Percentiles rank a stretch among this genome's conserved stretches.
phyloP scores from a whole-genome alignment of 2,329 filamentous ascomycete species.

The Aspergillus sp. region DNA sequence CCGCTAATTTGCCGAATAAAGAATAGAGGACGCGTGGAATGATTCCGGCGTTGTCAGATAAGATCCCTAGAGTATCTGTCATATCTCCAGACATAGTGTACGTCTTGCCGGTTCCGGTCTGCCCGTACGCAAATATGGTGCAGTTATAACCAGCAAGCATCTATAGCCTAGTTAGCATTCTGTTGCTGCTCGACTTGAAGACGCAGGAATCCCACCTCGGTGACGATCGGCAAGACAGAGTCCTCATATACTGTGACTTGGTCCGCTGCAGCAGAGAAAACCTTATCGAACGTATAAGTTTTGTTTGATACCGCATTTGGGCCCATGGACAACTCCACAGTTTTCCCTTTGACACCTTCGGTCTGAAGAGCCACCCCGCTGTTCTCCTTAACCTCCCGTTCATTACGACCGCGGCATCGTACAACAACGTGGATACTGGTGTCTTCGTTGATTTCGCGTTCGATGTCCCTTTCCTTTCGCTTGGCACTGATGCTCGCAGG shows the following conservation, averaged over 20 bases:
- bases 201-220: constrained; percentile 64
- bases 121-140: constrained; percentile 97
- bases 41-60: constrained; percentile 91
- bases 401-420: constrained; percentile 86
- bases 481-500: constrained; percentile 64
- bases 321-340: constrained; percentile 86
- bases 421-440: constrained; percentile 99
- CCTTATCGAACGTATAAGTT: constrained; percentile 93
- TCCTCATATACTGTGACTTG: constrained; percentile 94
- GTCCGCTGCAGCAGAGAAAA: constrained; percentile 92
- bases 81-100: constrained; percentile 99
- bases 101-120: constrained; percentile 97
- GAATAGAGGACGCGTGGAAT: constrained; percentile 87
- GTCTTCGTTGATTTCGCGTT: constrained; percentile 69
- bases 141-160: constrained; percentile 95
- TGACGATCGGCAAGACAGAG: constrained; percentile 86
- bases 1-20: constrained; percentile 82
- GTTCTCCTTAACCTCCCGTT: constrained; percentile 90
- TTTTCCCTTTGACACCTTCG: constrained; percentile 82
- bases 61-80: constrained; percentile 77
- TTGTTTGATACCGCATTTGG: constrained; percentile 92
- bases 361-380: constrained; percentile 88
- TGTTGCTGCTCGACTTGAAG: not conserved
- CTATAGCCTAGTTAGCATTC: constrained; percentile 46
- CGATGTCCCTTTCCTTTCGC: constrained; percentile 84